Base-by-base conservation (phyloP, 192 early-diverging fungal species). In the Backusella australiensis region DNA sequence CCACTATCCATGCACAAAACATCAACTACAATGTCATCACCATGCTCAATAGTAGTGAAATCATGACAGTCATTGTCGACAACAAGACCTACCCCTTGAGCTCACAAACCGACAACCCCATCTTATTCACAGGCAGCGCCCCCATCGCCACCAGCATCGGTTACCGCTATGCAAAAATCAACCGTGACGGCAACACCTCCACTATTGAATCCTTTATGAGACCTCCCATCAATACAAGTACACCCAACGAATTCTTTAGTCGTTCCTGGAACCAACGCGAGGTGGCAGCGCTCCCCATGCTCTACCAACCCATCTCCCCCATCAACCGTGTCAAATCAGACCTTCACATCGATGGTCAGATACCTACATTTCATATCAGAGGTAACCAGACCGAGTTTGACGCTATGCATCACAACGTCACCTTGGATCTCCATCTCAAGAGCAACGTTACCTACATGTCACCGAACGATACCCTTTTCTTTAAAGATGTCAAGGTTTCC, bases 261-360 rank as follows among this genome's bases (percentile, higher is more conserved):
- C 75, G 75, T 23, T 15, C 26, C 17, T 76, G 75, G 75, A 71
- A 52, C 35, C 44, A 69, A 11, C 75, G 68, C 34, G 1, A 9
- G 9, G 17, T 76, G n/a, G 21, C 68, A 12, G 19, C 34, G 12
- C 32, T 76, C 19, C 36, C 36, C 3, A 7, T 49, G 0, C 29
- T 70, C 15, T 34, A 29, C 15, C 34, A 21, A 17, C 42, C 52
- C 8, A 26, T 66, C 9, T 4, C n/a, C 34, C 35, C 34, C 14
- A 63, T 53, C 9, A n/a, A 65, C 14, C 73, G 34, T 15, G 29
- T 56, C 26, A 12, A 56, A 53, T 39, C 38, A 23, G 36, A 49
- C 42, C n/a, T 52, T 3, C 44, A 73, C 11, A 56, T 59, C 15
- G 56, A 73, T 34, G 49, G 49, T 8, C 32, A 73, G 19, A 73